Evolutionary conservation across 2,329 filamentous ascomycete species (phyloP).

Genomic region (Verticillium dahliae): DNA sequence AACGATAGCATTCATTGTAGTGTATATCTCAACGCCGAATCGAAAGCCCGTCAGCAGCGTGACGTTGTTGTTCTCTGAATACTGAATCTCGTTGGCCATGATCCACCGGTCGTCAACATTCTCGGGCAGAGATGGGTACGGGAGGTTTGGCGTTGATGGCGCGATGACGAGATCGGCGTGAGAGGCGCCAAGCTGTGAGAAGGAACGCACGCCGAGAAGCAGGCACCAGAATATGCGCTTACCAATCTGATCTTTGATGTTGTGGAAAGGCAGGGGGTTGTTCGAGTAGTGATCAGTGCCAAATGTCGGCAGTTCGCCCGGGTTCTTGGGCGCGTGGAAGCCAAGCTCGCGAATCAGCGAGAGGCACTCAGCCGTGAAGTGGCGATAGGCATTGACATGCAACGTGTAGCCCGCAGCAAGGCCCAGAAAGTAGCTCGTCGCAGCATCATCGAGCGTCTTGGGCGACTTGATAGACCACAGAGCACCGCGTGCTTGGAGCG

Average conservation of each 20-base stretch:
- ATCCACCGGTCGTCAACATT: constrained; percentile 84
- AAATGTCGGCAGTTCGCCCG: constrained; percentile 29
- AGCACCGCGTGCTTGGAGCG: constrained; percentile 58
- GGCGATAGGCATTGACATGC: constrained; percentile 58
- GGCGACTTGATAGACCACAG: constrained; percentile 40
- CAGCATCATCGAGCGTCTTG: constrained; percentile 48
- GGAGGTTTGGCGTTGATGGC: constrained; percentile 67
- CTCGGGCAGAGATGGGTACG: constrained; percentile 71
- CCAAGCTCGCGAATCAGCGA: constrained; percentile 63
- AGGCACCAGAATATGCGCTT: constrained; percentile 82
- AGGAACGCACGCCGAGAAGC: constrained; percentile 65
- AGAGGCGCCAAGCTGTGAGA: constrained; percentile 69
- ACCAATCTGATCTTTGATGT: constrained; percentile 65
- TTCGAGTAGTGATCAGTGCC: constrained; percentile 30
- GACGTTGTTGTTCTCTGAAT: constrained; percentile 60
- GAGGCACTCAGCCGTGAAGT: constrained; percentile 68
- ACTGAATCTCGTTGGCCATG: constrained; percentile 60
- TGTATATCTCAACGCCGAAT: constrained; percentile 69
- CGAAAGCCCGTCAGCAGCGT: constrained; percentile 77
- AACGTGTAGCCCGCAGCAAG: constrained; percentile 62
- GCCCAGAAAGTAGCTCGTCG: constrained; percentile 70
- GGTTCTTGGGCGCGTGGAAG: constrained; percentile 49
- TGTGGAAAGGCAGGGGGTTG: constrained; percentile 50
- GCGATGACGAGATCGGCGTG: constrained; percentile 69
- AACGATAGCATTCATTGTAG: constrained; percentile 70